Base-by-base conservation (phyloP, 1,284 basidiomycete species). In the Coniferiporia sulphurascens region DNA sequence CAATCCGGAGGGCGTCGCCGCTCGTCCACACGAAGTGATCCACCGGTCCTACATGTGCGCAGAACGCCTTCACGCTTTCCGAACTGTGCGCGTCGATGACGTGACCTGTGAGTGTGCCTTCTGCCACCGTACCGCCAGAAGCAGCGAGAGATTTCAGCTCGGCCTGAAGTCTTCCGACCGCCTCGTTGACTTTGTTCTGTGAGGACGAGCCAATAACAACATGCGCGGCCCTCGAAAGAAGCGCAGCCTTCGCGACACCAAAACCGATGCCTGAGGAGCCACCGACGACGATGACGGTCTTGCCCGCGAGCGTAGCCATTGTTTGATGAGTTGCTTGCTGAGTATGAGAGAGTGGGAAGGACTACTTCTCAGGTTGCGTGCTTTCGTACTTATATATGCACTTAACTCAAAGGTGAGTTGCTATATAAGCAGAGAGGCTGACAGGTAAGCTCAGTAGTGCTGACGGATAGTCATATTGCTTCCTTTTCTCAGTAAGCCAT, bases 21-120 rank as follows among this genome's bases (percentile, higher is more conserved):
- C 63, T 63, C 21, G 63, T 63, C 61, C 61, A 66, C 13, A 66
- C 59, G 12, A 66, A 48, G 44, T 66, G 65, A 22, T 66, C 65
- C 12, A 66, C 51, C 53, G 65, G 58, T 7, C 65, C 64, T n/a
- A 66, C 52, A n/a, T 48, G 22, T 9, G 46, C 43, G 15, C 64
- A 48, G 27, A 66, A 61, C 21, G 38, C 53, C 51, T 63, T 59
- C 15, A 66, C 51, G 3, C 38, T 22, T 7, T 7, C 44, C 9
- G 52, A 35, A 17, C 57, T 48, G 15, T 27, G 54, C 13, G 56
- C 64, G 59, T 66, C 51, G 19, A 65, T 48, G 10, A 58, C 59
- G 32, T 59, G 56, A 3, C 64, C 65, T 15, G 57, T 45, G 7
- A 64, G n/a, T 4, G 48, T 61, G 4, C 61, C 56, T 17, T 35